Evolutionary conservation across 495 filamentous ascomycete species (phyloP).

Genomic region (Podospora pseudopauciseta): DNA sequence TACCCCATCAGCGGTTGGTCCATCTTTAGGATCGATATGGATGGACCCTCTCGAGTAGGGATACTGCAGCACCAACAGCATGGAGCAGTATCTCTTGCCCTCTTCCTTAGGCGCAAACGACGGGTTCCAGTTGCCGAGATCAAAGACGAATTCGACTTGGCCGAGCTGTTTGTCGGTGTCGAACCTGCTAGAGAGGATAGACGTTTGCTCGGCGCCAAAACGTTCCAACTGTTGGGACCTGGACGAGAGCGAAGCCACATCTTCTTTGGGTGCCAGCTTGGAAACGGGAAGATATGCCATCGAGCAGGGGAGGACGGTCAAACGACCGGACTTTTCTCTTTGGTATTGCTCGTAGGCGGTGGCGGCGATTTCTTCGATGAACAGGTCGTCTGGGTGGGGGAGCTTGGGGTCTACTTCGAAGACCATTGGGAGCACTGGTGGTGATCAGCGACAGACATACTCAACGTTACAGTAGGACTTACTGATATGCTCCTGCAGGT

Average conservation of each 20-base stretch:
- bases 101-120: conserved; percentile 31
- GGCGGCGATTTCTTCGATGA: conserved; percentile 11
- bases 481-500: conserved; percentile 56
- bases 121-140: conserved; percentile 49
- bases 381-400: conserved; percentile 42
- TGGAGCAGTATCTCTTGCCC: conserved; percentile 48
- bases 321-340: conserved; percentile 18
- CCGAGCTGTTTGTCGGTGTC: conserved; percentile 30
- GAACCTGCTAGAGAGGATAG: conserved; percentile 36
- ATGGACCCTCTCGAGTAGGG: conserved; percentile 50
- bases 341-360: conserved; percentile 24
- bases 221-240: conserved; percentile 1
- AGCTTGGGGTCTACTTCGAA: conserved; percentile 46
- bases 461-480: conserved; percentile 7
- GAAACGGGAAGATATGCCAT: conserved; percentile 46
- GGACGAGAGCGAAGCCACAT: conserved; percentile 13
- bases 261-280: conserved; percentile 29
- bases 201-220: conserved; percentile 9
- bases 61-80: conserved; percentile 54
- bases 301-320: conserved; percentile 35
- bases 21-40: conserved; percentile 37
- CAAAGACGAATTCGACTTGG: conserved; percentile 52
- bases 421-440: conserved; percentile 23
- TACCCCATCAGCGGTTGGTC: conserved; percentile 11
- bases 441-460: neutral